A percentile compares a stretch with the other conserved stretches of the same genome.
These are phyloP conservation scores for Xanthoconium stramineum DNA, from an alignment of 768 basidiomycete species.

Conservation along the genomic window DNA sequence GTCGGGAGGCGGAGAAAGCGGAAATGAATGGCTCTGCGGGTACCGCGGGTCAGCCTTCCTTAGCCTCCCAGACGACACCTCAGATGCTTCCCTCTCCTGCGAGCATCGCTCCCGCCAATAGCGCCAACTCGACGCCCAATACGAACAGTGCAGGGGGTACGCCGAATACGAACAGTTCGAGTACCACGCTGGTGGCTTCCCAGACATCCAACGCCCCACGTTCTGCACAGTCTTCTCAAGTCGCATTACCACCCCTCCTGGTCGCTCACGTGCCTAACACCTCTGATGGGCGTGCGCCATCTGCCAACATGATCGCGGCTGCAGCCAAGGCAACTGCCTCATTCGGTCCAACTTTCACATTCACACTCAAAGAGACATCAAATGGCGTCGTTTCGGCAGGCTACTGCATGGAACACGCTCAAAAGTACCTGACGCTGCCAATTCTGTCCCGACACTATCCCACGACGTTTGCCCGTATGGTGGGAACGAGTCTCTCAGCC, in stretches of 20 bases:
- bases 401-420: conserved; percentile 44
- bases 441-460: conserved; percentile 71
- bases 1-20: conserved; percentile 35
- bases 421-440: conserved; percentile 59
- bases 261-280: conserved; percentile 27
- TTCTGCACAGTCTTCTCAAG: conserved; percentile 27
- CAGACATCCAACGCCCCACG: conserved; percentile 28
- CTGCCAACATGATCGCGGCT: conserved; percentile 27
- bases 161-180: conserved; percentile 39
- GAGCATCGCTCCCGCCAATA: conserved; percentile 62
- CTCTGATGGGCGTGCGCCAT: conserved; percentile 29
- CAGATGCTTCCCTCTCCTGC: conserved; percentile 80
- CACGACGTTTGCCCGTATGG: conserved; percentile 69
- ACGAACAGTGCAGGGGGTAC: conserved; percentile 53
- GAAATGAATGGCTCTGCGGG: conserved; percentile 31
- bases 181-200: conserved; percentile 22
- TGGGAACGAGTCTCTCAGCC: conserved; percentile 56
- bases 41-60: conserved; percentile 24
- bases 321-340: conserved; percentile 31
- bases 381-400: conserved; percentile 41
- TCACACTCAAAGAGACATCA: conserved; percentile 29
- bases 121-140: conserved; percentile 76
- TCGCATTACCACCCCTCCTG: conserved; percentile 41
- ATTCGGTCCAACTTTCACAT: conserved; percentile 26
- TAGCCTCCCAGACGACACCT: conserved; percentile 45